Percentiles rank a stretch among this genome's conserved stretches.
Evolutionary conservation across 1,284 basidiomycete species (phyloP).

Genomic region (Apiotrichum gamsii): DNA sequence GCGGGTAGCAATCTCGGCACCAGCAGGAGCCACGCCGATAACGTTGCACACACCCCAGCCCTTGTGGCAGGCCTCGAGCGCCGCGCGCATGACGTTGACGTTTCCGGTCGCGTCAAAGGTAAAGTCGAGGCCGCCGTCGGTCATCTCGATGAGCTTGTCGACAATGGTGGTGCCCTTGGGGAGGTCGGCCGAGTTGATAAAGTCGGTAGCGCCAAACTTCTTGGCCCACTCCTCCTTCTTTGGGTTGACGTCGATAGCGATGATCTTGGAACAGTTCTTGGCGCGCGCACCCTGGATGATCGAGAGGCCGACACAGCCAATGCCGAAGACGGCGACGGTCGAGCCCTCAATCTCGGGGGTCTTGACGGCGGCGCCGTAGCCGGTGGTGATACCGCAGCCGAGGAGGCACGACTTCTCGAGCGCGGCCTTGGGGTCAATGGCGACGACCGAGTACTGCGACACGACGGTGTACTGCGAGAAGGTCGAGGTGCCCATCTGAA

Average conservation of each 20-base stretch:
- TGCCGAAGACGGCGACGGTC: conserved; percentile 88
- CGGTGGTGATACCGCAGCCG: conserved; percentile 97
- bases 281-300: conserved; percentile 74
- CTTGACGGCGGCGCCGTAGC: conserved; percentile 54
- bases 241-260: conserved; percentile 88
- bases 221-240: conserved; percentile 79
- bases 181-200: conserved; percentile 76
- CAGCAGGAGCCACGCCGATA: conserved; percentile 93
- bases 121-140: conserved; percentile 94
- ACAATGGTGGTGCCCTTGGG: conserved; percentile 75
- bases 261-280: conserved; percentile 77
- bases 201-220: conserved; percentile 96
- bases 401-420: conserved; percentile 91
- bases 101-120: conserved; percentile 97
- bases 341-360: conserved; percentile 60
- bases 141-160: conserved; percentile 83
- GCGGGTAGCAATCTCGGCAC: conserved; percentile 92
- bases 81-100: conserved; percentile 89
- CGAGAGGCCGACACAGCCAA: conserved; percentile 92
- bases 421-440: conserved; percentile 76
- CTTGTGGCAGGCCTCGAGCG: conserved; percentile 96
- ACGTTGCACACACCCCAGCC: conserved; percentile 97
- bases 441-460: conserved; percentile 91
- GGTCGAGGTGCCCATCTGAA: conserved; percentile 93
- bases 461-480: conserved; percentile 99